Conservation (phyloP, 2,329 filamentous ascomycete species). For the Cercospora beticola region DNA sequence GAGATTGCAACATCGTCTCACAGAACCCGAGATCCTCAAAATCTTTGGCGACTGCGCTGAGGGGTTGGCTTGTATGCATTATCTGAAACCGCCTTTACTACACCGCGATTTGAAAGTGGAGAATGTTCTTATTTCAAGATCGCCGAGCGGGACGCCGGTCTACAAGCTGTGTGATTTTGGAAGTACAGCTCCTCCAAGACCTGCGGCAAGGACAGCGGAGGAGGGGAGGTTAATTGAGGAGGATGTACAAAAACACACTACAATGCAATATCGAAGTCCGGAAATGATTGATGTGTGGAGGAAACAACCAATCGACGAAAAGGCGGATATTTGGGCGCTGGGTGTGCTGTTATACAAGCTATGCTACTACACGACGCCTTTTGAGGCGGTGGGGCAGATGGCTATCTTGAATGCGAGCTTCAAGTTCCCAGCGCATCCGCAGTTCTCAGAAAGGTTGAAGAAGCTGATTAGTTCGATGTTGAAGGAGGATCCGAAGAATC, state of each 20-base stretch:
- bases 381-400: constrained; percentile 96
- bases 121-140: constrained; percentile 81
- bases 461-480: constrained; percentile 91
- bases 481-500: constrained; percentile 71
- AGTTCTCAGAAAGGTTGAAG: constrained; percentile 87
- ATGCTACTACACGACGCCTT: constrained; percentile 98
- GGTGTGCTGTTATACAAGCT: constrained; percentile 96
- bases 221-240: constrained; percentile 94
- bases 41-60: constrained; percentile 96
- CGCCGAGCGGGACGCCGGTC: constrained; percentile 60
- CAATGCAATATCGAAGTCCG: constrained; percentile 92
- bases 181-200: constrained; percentile 77
- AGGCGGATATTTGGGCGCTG: constrained; percentile 97
- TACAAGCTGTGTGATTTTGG: constrained; percentile 99
- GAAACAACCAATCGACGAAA: constrained; percentile 95
- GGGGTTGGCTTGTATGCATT: constrained; percentile 98
- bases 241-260: constrained; percentile 95
- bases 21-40: constrained; percentile 93
- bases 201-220: constrained; percentile 79
- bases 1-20: constrained; percentile 88
- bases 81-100: constrained; percentile 87
- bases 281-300: constrained; percentile 99
- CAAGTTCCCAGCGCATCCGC: constrained; percentile 83
- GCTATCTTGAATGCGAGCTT: constrained; percentile 95
- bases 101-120: constrained; percentile 97